Evolutionary conservation across 495 filamentous ascomycete species (phyloP).

Genomic region (Astrothelium macrocarpum): DNA sequence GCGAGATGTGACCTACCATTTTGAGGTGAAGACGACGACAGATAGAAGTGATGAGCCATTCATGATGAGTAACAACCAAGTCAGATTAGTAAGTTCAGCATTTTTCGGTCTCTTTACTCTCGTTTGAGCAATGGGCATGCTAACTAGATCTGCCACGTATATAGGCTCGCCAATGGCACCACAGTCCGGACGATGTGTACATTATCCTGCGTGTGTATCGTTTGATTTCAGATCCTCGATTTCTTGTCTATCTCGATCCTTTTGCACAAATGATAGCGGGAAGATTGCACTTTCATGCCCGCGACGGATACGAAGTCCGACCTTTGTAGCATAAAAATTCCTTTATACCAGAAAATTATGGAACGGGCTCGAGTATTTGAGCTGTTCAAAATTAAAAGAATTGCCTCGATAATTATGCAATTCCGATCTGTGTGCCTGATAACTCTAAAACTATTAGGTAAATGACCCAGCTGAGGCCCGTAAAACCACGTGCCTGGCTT

Average conservation of each 20-base stretch:
- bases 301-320: constrained; percentile 5
- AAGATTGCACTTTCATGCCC: constrained; percentile 3
- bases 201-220: constrained; percentile 15
- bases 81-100: neutral
- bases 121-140: neutral
- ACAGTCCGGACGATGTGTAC: constrained; percentile 10
- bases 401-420: too few relatives aligned
- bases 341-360: too few relatives aligned
- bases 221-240: neutral
- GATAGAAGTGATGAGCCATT: constrained; percentile 12
- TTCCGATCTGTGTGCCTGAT: too few relatives aligned
- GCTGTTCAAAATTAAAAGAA: too few relatives aligned
- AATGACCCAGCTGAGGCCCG: too few relatives aligned
- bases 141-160: neutral
- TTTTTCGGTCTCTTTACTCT: neutral
- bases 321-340: too few relatives aligned
- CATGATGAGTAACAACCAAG: constrained; percentile 11
- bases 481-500: too few relatives aligned
- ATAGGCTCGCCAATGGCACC: constrained; percentile 12
- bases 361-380: too few relatives aligned
- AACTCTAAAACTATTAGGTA: too few relatives aligned
- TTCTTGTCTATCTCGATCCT: constrained; percentile 10
- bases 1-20: constrained; percentile 7
- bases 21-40: constrained; percentile 16
- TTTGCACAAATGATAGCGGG: neutral